These are phyloP conservation scores for Leccinum arenicola DNA, from an alignment of 768 basidiomycete genomes.

Conservation along the genomic window DNA sequence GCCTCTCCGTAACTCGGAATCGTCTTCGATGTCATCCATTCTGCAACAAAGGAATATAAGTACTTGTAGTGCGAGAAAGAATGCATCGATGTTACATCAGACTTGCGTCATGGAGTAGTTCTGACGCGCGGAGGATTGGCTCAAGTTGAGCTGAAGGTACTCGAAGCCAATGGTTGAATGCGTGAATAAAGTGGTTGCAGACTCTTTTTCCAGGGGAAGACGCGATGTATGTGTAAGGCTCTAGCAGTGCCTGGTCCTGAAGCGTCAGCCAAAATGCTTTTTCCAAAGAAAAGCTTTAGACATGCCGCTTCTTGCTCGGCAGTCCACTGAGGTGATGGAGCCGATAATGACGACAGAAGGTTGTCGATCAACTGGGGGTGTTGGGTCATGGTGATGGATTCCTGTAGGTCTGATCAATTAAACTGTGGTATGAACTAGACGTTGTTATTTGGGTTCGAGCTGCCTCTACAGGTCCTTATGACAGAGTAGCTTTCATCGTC, in stretches of 20 bases:
- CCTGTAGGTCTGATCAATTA: background rate
- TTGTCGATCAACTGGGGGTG: conserved; percentile 38
- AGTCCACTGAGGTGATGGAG: conserved; percentile 23
- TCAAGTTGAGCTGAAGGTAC: conserved; percentile 72
- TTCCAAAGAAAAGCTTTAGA: background rate
- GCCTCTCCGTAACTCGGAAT: conserved; percentile 82
- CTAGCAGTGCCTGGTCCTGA: conserved; percentile 53
- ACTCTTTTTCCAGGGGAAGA: conserved; percentile 91
- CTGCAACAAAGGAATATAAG: conserved; percentile 38
- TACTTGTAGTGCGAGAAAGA: background rate
- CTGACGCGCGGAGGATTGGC: conserved; percentile 77
- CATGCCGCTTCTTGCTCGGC: conserved; percentile 25
- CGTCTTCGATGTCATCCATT: conserved; percentile 93
- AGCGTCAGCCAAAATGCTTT: background rate
- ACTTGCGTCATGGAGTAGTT: conserved; percentile 91
- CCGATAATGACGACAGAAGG: conserved; percentile 30
- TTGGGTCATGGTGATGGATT: conserved; percentile 8
- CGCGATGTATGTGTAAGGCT: conserved; percentile 85
- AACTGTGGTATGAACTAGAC: background rate
- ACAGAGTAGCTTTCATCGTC: background rate
- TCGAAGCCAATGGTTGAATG: conserved; percentile 91
- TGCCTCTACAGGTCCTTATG: background rate
- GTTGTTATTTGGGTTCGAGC: background rate
- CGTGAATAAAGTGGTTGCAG: conserved; percentile 78
- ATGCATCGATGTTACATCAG: conserved; percentile 60